phyloP scores from a whole-genome alignment of 305 asterid genomes.

The Solanum hybrid region DNA sequence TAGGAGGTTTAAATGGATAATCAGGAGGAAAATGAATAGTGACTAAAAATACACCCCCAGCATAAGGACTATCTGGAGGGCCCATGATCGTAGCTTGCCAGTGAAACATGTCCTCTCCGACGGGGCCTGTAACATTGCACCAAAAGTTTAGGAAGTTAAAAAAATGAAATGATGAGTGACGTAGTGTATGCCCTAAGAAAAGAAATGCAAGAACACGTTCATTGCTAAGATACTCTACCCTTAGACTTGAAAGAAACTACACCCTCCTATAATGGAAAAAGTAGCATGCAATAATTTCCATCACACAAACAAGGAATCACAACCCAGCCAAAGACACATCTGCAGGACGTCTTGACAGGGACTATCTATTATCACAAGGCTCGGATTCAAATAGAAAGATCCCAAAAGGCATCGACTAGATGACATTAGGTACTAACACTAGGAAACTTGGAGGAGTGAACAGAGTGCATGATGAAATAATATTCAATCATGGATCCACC shows the following conservation, averaged over 20 bases:
- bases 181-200: background rate
- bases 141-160: background rate
- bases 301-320: background rate
- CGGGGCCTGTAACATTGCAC: constrained; percentile 41
- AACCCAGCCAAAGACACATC: background rate
- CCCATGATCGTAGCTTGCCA: constrained; percentile 82
- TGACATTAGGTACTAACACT: background rate
- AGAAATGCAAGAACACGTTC: background rate
- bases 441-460: background rate
- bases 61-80: constrained; percentile 63
- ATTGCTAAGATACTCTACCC: background rate
- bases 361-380: background rate
- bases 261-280: background rate
- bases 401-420: background rate
- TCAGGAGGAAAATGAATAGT: constrained; percentile 68
- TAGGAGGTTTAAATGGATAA: constrained; percentile 73
- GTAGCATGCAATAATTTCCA: background rate
- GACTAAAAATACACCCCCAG: constrained; percentile 59
- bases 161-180: background rate
- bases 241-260: background rate
- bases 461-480: background rate
- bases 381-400: background rate
- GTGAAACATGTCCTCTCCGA: constrained; percentile 80
- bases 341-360: background rate
- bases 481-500: background rate